Conservation (phyloP, 2,329 filamentous ascomycete species). For the Gnomoniopsis sp. region DNA sequence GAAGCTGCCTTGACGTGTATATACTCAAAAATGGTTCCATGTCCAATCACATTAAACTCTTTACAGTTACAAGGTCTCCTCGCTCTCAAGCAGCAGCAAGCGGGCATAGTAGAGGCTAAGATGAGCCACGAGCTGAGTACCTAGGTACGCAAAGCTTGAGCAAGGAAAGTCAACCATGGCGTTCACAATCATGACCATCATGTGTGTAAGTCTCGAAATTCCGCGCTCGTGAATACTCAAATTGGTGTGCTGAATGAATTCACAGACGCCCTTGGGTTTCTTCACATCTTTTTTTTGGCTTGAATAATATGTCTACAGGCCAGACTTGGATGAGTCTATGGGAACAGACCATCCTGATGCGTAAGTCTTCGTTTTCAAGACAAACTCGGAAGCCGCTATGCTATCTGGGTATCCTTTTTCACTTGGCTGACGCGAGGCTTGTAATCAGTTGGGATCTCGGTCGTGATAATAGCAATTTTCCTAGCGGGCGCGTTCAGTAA, state of each 20-base stretch:
- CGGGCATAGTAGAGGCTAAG: conserved; percentile 8
- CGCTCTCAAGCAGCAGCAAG: conserved; percentile 14
- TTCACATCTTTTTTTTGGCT: conserved; percentile 16
- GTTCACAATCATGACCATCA: conserved; percentile 16
- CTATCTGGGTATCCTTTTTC: too few species aligned
- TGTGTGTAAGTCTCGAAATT: conserved; percentile 26
- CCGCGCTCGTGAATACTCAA: accelerated
- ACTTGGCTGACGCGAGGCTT: not conserved
- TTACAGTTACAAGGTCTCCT: conserved; percentile 7
- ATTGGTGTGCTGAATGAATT: not conserved
- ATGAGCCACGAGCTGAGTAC: not conserved
- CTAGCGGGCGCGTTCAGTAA: not conserved
- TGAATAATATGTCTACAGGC: conserved; percentile 7
- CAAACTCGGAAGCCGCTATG: too few species aligned
- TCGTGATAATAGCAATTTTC: not conserved
- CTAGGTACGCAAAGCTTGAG: not conserved
- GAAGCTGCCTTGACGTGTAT: conserved; percentile 5
- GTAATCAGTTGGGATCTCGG: not conserved
- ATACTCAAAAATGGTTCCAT: not conserved
- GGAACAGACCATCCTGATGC: not conserved
- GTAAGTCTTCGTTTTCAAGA: not conserved
- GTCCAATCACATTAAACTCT: accelerated
- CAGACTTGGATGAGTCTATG: conserved; percentile 5
- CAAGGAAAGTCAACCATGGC: conserved; percentile 13
- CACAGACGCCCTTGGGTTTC: conserved; percentile 4